Base-by-base conservation (phyloP, 768 basidiomycete species). In the Phanerochaete sordida region DNA sequence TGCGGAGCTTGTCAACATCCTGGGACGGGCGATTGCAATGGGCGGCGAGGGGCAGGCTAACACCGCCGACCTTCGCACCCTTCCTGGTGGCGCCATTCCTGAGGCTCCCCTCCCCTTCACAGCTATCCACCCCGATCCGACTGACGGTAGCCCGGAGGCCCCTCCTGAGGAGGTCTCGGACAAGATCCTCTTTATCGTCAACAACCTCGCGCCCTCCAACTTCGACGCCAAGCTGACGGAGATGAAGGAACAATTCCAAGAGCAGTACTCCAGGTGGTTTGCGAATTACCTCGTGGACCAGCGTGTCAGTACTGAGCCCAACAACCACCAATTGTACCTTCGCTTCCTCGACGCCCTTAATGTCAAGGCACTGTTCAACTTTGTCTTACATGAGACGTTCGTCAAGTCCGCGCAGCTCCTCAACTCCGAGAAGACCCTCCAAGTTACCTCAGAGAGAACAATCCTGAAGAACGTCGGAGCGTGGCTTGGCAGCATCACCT, bases 271-370 rank as follows among this genome's bases (percentile, higher is more conserved):
- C 8, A 83, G 90, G 48, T 99, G 97, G 97, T 97, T 99, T 68
- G 96, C 97, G 47, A 90, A 97, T 70, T 99, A 98, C 73, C 82
- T 99, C 50, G 95, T 99, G 35, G 93, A 95, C 68, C 93, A 98
- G 69, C 91, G 97, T 37, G 87, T 98, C 72, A 91, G 90, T 74
- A 90, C 90, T 58, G 97, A 99, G 74, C 93, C 93, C 55, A 99
- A 99, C 79, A 97, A 98, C 69, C 97, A 98, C 65, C 83, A 87
- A 50, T 84, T 98, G 33, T 99, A 99, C 74, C 86, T 97, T 61
- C 90, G 94, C 58, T 93, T 99, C 71, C 79, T 99, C 59, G 93
- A 98, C 61, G 85, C 88, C 2, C 76, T 99, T 62, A 84, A 90
- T 62, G 80, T 83, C 39, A 80, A 86, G 58, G 71, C 72, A 31